phyloP scores from a whole-genome alignment of 78 protist species.

The Ministeria vibrans region DNA sequence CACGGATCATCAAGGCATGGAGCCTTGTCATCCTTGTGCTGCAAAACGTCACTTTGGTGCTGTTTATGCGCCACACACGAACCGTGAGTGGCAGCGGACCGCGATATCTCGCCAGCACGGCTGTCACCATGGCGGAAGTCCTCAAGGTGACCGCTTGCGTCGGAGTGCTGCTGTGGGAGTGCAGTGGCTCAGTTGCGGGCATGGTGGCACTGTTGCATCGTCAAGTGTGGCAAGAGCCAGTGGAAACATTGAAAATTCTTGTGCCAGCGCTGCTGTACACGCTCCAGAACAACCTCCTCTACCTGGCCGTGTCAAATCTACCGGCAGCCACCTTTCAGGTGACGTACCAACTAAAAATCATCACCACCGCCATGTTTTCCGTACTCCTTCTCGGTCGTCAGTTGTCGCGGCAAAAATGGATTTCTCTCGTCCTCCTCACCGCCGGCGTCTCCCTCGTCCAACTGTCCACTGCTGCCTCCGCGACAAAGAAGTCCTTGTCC shows the following conservation, averaged over 20 bases:
- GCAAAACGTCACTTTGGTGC: conserved; percentile 43
- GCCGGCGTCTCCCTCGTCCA: conserved; percentile 42
- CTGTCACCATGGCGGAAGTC: conserved; percentile 41
- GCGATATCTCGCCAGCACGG: conserved; percentile 28
- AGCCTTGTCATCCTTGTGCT: conserved; percentile 33
- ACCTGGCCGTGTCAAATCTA: conserved; percentile 49
- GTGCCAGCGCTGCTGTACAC: conserved; percentile 59
- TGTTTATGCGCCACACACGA: conserved; percentile 38
- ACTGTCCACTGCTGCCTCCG: background rate
- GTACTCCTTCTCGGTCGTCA: conserved; percentile 34
- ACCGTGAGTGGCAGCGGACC: background rate
- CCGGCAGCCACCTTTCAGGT: conserved; percentile 43
- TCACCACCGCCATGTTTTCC: conserved; percentile 60
- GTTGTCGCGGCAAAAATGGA: conserved; percentile 36
- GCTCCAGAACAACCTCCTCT: conserved; percentile 58
- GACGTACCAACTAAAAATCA: conserved; percentile 64
- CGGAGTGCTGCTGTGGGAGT: background rate
- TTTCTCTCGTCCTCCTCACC: conserved; percentile 37
- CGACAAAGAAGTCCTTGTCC: background rate
- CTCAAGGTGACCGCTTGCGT: conserved; percentile 22
- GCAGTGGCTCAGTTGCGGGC: background rate
- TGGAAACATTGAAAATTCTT: conserved; percentile 20
- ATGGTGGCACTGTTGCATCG: background rate
- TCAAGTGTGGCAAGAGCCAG: conserved; percentile 5
- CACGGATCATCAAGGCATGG: conserved; percentile 21